Evolutionary conservation across 805 yeast genomes (phyloP), one percentile per base, ranked within the genome.

Genomic region (Kregervanrija fluxuum): DNA sequence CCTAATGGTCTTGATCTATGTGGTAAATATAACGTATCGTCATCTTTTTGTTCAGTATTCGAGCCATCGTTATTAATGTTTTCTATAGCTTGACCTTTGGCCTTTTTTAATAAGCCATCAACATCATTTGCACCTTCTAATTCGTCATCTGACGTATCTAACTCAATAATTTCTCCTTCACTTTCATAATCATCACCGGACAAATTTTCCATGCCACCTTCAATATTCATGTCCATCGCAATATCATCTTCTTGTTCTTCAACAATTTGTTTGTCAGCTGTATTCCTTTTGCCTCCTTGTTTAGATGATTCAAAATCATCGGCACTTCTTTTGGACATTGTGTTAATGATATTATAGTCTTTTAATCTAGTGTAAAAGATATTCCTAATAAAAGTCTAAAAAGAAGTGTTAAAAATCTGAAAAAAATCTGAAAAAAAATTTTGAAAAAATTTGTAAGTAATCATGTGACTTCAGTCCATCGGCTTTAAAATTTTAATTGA

Each of bases 101-200:
- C 75, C 33, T 67, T 79, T 16, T 70, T 77, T 15, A 75, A 82
- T n/a, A 66, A 71, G 5, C 73, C 67, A 54, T 85, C 95, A 6
- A 83, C 69, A 57, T 86, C 95, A 35, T 42, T 43, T 10, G 42
- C 70, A 13, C 60, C 73, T 14, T 65, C 68, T 45, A 73, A 74
- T 36, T 68, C 80, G 30, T 71, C 79, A 28, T 75, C 84, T 11
- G 66, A 71, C 8, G 73, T 68, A 54, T 85, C 95, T 10, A 85
- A 70, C 58, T 87, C 95, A 37, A 87, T 84, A 48, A 86, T 85
- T 61, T 85, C 95, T 44, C 86, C 95, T 55, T 87, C 95, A 68
- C 91, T 85, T 56, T 88, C 96, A 53, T 82, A 88, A 58, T 90
- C 96, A 60, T 87, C 96, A 48, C 95, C 95, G 54, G 81, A 83